These are phyloP conservation scores for Plenodomus biglobosus DNA, from an alignment of 2,329 filamentous ascomycete species.

Conservation along the genomic window DNA sequence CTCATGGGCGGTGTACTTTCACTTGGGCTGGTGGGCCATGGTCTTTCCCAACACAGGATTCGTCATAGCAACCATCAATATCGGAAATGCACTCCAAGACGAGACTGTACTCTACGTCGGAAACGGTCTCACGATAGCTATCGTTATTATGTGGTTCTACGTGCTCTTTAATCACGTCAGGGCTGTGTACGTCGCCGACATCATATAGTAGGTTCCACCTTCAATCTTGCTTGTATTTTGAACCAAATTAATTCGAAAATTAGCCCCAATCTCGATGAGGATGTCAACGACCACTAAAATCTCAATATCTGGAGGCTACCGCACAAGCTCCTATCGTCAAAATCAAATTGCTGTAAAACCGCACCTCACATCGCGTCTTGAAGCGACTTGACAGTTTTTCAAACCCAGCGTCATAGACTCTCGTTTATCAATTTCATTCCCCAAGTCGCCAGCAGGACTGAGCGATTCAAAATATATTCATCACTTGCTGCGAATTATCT, in stretches of 20 bases:
- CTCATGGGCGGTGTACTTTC: constrained; percentile 54
- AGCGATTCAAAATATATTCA: constrained; percentile 18
- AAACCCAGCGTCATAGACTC: background rate
- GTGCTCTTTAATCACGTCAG: constrained; percentile 55
- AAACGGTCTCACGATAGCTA: constrained; percentile 54
- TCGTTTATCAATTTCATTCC: background rate
- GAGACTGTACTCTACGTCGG: constrained; percentile 44
- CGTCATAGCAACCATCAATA: constrained; percentile 47
- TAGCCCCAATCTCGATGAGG: constrained; percentile 59
- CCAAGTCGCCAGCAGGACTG: constrained; percentile 22
- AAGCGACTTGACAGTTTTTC: constrained; percentile 15
- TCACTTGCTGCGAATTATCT: constrained; percentile 10
- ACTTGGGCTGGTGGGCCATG: constrained; percentile 65
- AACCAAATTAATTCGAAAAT: no score
- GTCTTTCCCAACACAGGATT: constrained; percentile 50
- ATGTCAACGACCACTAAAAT: constrained; percentile 46
- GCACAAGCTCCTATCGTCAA: background rate
- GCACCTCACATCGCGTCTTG: constrained; percentile 4
- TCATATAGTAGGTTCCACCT: constrained; percentile 48
- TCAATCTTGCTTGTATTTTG: no score
- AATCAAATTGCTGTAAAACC: background rate
- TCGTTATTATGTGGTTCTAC: constrained; percentile 58
- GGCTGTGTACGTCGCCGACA: constrained; percentile 56
- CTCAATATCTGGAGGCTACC: background rate
- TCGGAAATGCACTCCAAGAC: constrained; percentile 41